Base-by-base conservation (phyloP, 352 stramenopile genomes). In the Globisporangium iwayamae region DNA sequence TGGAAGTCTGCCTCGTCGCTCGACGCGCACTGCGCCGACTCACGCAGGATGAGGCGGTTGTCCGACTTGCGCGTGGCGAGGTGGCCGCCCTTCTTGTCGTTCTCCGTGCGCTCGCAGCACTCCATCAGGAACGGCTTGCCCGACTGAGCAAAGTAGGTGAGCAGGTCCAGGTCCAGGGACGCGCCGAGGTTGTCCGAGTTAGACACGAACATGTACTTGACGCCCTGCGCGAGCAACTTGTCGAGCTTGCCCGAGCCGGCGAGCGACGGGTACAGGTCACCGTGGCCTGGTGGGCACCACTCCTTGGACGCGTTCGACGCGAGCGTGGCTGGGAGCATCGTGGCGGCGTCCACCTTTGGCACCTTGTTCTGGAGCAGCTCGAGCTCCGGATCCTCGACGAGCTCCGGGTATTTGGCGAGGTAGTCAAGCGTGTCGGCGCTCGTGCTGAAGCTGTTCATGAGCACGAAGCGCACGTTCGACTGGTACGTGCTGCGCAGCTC, bases 281-380 rank as follows among this genome's bases (percentile, higher is more conserved):
- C 87, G 71, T 95, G 87, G 59, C 87, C 87, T 58, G 87, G 87
- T 18, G 87, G 87, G 69, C 87, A 95, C 87, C 87, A 95, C 70
- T 95, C 87, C 74, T 95, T 95, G 34, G 77, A 83, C 25, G 80
- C 68, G 75, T 93, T 92, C 18, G 73, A 22, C 45, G 63, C 53
- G 64, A 78, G 83, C 34, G 71, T 79, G 43, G 87, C 87, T 14
- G 87, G 87, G 63, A 72, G 70, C 52, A 95, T 77, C 22, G 90
- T 98, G 48, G 71, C 81, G 16, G 90, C 92, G 81, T 98, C 82
- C 25, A 99, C 76, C 78, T 98, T 98, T 38, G 96, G 96, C 48
- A 98, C 96, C 84, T 99, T 99, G 80, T 99, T 99, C 81, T 99
- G 96, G 56, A 99, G 70, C 68, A 99, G 94, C 85, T 99, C 96